Evolutionary conservation across 2,329 filamentous ascomycete species (phyloP).

Genomic region (Zalaria obscura): DNA sequence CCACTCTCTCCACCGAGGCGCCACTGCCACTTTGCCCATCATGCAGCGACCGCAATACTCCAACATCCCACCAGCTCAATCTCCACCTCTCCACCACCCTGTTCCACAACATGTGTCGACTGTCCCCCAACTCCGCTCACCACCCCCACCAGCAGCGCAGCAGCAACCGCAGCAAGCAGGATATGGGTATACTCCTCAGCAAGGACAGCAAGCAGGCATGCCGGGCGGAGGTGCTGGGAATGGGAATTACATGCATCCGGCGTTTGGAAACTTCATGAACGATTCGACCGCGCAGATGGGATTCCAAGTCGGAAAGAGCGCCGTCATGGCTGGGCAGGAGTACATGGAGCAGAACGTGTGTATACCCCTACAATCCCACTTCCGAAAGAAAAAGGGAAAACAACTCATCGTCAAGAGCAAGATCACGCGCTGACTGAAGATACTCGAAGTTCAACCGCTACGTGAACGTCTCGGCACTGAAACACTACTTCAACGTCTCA

Average conservation of each 20-base stretch:
- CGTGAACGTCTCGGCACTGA: constrained; percentile 82
- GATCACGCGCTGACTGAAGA: not conserved
- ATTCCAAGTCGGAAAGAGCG: constrained; percentile 83
- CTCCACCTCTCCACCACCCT: constrained; percentile 88
- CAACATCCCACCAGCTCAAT: constrained; percentile 54
- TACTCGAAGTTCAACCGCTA: constrained; percentile 54
- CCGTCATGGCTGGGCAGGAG: constrained; percentile 81
- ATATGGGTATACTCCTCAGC: constrained; percentile 57
- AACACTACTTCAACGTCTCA: constrained; percentile 99
- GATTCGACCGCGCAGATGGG: constrained; percentile 92
- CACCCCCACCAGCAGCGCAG: constrained; percentile 62
- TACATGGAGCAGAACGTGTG: constrained; percentile 90
- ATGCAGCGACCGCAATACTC: constrained; percentile 84
- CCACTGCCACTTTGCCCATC: constrained; percentile 2
- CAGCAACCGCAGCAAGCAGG: constrained; percentile 51
- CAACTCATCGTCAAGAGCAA: not conserved
- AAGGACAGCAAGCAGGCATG: constrained; percentile 28
- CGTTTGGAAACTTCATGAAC: constrained; percentile 87
- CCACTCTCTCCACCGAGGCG: no score
- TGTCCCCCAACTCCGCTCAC: constrained; percentile 90
- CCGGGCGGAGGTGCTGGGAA: constrained; percentile 1
- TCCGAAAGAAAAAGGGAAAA: not conserved
- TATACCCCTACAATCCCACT: constrained; percentile 4
- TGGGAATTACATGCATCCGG: constrained; percentile 32
- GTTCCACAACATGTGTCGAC: constrained; percentile 97